Evolutionary conservation across 2,329 filamentous ascomycete genomes (phyloP).

Genomic region (Aspergillus felis): DNA sequence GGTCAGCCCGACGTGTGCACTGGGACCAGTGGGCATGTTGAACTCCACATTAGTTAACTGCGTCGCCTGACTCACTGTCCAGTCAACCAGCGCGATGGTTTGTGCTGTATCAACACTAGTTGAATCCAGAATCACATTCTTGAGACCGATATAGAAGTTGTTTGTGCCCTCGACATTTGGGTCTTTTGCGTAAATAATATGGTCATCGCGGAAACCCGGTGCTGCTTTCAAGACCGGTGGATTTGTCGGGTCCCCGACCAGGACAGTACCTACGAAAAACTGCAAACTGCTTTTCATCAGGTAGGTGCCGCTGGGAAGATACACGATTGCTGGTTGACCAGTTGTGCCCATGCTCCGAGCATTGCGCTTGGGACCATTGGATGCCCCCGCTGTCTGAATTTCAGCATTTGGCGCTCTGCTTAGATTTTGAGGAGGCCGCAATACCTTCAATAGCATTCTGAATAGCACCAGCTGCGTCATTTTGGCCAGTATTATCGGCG

Average conservation of each 20-base stretch:
- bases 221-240: conserved; percentile 52
- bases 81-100: conserved; percentile 33
- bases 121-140: conserved; percentile 38
- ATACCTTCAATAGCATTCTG: conserved; percentile 29
- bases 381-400: conserved; percentile 17
- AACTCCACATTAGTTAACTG: conserved; percentile 38
- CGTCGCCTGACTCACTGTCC: conserved; percentile 38
- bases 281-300: conserved; percentile 21
- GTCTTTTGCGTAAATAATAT: conserved; percentile 51
- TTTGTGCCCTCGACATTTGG: conserved; percentile 25
- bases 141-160: conserved; percentile 37
- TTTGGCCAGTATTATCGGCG: conserved; percentile 31
- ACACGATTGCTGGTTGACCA: conserved; percentile 28
- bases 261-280: conserved; percentile 31
- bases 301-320: conserved; percentile 29
- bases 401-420: background rate
- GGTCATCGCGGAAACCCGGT: conserved; percentile 50
- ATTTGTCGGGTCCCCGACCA: conserved; percentile 37
- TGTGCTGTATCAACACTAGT: conserved; percentile 24
- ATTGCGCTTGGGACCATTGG: conserved; percentile 22
- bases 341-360: conserved; percentile 27
- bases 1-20: conserved; percentile 32
- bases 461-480: conserved; percentile 26
- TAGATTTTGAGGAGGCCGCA: background rate
- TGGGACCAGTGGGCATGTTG: conserved; percentile 32